Evolutionary conservation across 169 alveolate species (phyloP).

Genomic region (Cryptosporidium felis): DNA sequence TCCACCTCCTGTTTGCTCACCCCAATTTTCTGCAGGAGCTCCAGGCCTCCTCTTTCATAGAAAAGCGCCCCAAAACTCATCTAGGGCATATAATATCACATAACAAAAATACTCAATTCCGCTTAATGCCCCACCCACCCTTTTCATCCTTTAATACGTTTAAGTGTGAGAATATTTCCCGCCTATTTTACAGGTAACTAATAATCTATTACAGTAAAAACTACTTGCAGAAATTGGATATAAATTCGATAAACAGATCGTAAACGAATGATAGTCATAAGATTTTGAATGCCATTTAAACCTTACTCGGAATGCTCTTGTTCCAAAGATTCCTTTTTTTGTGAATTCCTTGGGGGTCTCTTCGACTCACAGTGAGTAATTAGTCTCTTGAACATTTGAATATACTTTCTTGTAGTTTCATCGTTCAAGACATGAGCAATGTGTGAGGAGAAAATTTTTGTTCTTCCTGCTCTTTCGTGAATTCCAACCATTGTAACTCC

Average conservation of each 20-base stretch:
- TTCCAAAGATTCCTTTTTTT: too few species aligned
- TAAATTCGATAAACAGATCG: too few species aligned
- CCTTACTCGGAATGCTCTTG: too few species aligned
- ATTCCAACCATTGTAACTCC: slow-evolving; percentile 95
- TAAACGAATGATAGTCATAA: too few species aligned
- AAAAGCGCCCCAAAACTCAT: background rate
- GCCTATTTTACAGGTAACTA: slow-evolving; percentile 13
- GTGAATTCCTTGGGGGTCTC: slow-evolving; percentile 23
- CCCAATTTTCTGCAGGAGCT: slow-evolving; percentile 16
- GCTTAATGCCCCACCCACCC: too few species aligned
- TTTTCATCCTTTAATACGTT: background rate
- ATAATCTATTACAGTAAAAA: background rate
- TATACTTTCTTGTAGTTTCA: slow-evolving; percentile 88
- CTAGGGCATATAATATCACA: background rate
- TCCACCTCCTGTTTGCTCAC: slow-evolving; percentile 24
- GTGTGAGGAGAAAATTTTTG: slow-evolving; percentile 85
- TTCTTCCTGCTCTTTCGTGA: slow-evolving; percentile 92
- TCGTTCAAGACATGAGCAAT: slow-evolving; percentile 92
- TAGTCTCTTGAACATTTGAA: slow-evolving; percentile 89
- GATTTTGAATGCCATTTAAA: too few species aligned
- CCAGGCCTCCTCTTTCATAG: background rate
- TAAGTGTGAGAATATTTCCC: background rate
- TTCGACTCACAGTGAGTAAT: slow-evolving; percentile 79
- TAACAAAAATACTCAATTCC: slow-evolving; percentile 1
- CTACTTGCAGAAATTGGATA: too few species aligned